These are phyloP conservation scores for Solanum medicagineum DNA, from an alignment of 257 asterid genomes.

Conservation along the genomic window DNA sequence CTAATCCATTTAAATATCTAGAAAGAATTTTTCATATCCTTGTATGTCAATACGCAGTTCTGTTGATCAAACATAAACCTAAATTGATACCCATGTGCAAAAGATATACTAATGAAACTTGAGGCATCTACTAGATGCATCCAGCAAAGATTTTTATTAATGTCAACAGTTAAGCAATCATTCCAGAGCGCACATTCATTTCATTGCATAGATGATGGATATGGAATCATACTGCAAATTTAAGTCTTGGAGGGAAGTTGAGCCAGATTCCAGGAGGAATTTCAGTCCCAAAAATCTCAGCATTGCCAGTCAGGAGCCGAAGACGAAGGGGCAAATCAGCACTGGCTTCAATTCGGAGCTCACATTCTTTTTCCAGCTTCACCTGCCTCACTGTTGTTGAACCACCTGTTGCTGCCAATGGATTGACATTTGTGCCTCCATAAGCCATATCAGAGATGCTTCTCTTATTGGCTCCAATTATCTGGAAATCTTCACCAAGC, in stretches of 20 bases:
- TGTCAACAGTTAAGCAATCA: neutral
- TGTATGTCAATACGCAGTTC: neutral
- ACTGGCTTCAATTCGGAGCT: conserved; percentile 81
- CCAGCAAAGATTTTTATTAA: neutral
- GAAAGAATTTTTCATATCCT: neutral
- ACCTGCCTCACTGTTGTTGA: conserved; percentile 49
- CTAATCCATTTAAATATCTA: neutral
- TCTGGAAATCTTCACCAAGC: neutral
- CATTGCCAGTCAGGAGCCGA: conserved; percentile 61
- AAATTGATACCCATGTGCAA: neutral
- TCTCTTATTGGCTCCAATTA: neutral
- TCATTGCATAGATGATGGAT: neutral
- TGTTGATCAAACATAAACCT: neutral
- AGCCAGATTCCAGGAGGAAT: conserved; percentile 83
- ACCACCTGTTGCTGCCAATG: conserved; percentile 36
- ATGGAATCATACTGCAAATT: conserved; percentile 57
- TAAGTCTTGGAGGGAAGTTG: conserved; percentile 59
- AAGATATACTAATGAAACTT: neutral
- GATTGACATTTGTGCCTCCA: conserved; percentile 53
- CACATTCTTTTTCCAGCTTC: conserved; percentile 87
- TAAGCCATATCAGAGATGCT: conserved; percentile 36
- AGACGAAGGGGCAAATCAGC: conserved; percentile 72
- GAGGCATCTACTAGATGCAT: neutral
- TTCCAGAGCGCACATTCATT: neutral
- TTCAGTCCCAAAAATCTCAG: conserved; percentile 91